Conservation (phyloP, 805 yeast genomes). For the Candida schatavii region DNA sequence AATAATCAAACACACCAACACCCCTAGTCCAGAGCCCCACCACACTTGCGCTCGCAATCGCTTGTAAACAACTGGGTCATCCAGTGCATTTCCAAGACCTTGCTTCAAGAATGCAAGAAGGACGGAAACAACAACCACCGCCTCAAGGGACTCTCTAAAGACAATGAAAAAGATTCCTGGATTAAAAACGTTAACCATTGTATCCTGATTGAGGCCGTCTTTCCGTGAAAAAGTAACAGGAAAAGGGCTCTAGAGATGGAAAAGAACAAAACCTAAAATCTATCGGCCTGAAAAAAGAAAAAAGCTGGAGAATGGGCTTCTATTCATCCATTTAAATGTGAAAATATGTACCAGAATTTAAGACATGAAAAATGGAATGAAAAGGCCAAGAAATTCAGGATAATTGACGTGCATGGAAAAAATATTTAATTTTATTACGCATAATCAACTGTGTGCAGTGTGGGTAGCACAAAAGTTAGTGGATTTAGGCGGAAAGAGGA, state of each 20-base stretch:
- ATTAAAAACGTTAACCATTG: constrained; percentile 58
- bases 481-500: too few relatives aligned
- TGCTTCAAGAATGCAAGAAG: constrained; percentile 88
- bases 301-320: background rate
- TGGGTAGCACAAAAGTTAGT: too few relatives aligned
- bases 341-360: too few relatives aligned
- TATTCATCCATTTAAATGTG: background rate
- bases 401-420: too few relatives aligned
- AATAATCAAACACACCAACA: constrained; percentile 72
- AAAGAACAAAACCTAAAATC: background rate
- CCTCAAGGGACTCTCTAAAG: constrained; percentile 92
- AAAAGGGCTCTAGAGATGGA: background rate
- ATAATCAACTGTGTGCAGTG: too few relatives aligned
- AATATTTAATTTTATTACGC: too few relatives aligned
- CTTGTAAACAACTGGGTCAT: constrained; percentile 54
- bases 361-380: too few relatives aligned
- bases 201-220: background rate
- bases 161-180: constrained; percentile 83
- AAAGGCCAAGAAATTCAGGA: too few relatives aligned
- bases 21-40: constrained; percentile 74
- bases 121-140: constrained; percentile 87
- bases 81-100: constrained; percentile 60
- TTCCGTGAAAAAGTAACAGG: background rate
- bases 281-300: background rate
- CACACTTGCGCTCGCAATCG: constrained; percentile 77